Percentiles rank a stretch among this genome's conserved stretches.
These are phyloP conservation scores for Oryza punctata DNA, from an alignment of 176 grass and related monocot genomes.

Conservation along the genomic window DNA sequence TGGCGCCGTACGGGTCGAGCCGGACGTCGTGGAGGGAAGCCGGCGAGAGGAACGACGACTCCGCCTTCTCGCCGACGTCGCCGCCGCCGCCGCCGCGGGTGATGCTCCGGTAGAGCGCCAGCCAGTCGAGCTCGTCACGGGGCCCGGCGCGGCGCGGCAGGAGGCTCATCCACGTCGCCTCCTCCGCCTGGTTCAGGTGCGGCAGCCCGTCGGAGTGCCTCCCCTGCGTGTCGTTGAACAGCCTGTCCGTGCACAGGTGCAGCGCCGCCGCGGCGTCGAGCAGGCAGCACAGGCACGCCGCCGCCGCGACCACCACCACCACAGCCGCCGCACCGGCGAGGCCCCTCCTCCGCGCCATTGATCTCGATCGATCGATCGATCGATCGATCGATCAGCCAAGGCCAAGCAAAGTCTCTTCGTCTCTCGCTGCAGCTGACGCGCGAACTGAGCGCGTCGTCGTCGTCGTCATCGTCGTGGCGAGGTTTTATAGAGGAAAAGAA, in stretches of 20 bases:
- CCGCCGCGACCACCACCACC: neutral
- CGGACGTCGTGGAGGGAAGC: slow-evolving; percentile 52
- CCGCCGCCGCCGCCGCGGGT: slow-evolving; percentile 20
- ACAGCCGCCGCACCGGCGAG: neutral
- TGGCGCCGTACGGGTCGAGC: slow-evolving; percentile 29
- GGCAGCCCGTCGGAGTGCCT: slow-evolving; percentile 41
- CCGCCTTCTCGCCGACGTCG: neutral
- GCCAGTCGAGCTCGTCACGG: slow-evolving; percentile 58
- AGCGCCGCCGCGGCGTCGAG: slow-evolving; percentile 22
- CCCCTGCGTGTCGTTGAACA: slow-evolving; percentile 38
- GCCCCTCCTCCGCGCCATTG: slow-evolving; percentile 9
- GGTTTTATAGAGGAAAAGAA: neutral
- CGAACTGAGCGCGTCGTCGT: no score
- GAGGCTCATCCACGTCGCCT: slow-evolving; percentile 68
- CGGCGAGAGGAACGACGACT: slow-evolving; percentile 46
- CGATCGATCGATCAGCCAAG: no score
- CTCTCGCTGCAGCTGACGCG: no score
- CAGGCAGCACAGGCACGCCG: neutral
- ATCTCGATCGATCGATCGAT: no score
- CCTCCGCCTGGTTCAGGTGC: slow-evolving; percentile 64
- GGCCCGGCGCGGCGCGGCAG: slow-evolving; percentile 46
- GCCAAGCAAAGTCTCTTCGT: no score
- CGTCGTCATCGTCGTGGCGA: no score
- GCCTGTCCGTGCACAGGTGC: slow-evolving; percentile 50
- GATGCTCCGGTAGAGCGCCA: slow-evolving; percentile 60